These are phyloP conservation scores for Coemansia javaensis DNA, from an alignment of 192 early-diverging fungal species.

Conservation along the genomic window DNA sequence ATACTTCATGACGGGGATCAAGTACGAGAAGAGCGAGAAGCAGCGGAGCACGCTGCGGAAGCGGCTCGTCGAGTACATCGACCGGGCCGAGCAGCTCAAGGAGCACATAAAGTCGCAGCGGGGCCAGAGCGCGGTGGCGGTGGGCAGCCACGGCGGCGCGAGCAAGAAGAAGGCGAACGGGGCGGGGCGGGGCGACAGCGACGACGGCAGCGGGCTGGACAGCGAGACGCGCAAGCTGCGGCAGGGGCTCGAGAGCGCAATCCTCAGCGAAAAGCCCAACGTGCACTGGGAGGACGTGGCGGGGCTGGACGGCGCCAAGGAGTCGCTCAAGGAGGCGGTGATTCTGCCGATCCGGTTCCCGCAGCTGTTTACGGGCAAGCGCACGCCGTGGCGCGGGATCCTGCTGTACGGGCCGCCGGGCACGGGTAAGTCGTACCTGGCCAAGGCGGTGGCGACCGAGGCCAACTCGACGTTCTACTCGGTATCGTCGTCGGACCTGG, in stretches of 20 bases:
- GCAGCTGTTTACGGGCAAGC: constrained; percentile 90
- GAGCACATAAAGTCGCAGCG: constrained; percentile 77
- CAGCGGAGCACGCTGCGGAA: constrained; percentile 78
- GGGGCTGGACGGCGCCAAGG: constrained; percentile 91
- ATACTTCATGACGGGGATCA: constrained; percentile 90
- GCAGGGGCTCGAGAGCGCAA: constrained; percentile 66
- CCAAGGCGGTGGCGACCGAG: constrained; percentile 97
- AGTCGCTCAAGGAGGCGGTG: constrained; percentile 96
- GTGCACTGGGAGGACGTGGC: constrained; percentile 97
- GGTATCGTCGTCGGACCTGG: constrained; percentile 94
- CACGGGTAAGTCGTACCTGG: constrained; percentile 95
- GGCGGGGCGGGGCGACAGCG: constrained; percentile 15
- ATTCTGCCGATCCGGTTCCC: constrained; percentile 98
- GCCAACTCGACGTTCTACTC: constrained; percentile 95
- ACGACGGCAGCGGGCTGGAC: constrained; percentile 60
- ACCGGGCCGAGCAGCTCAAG: constrained; percentile 91
- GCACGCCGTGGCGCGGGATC: constrained; percentile 96
- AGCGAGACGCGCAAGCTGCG: constrained; percentile 77
- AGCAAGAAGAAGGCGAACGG: constrained; percentile 47
- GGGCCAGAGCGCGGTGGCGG: constrained; percentile 58
- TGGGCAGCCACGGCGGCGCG: constrained; percentile 30
- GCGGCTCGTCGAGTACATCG: constrained; percentile 89
- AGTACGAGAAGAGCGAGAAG: constrained; percentile 96
- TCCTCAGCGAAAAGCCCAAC: constrained; percentile 94
- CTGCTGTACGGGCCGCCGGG: constrained; percentile 96